Conservation (phyloP, 139 green algal species). For the Volvox reticuliferus region DNA sequence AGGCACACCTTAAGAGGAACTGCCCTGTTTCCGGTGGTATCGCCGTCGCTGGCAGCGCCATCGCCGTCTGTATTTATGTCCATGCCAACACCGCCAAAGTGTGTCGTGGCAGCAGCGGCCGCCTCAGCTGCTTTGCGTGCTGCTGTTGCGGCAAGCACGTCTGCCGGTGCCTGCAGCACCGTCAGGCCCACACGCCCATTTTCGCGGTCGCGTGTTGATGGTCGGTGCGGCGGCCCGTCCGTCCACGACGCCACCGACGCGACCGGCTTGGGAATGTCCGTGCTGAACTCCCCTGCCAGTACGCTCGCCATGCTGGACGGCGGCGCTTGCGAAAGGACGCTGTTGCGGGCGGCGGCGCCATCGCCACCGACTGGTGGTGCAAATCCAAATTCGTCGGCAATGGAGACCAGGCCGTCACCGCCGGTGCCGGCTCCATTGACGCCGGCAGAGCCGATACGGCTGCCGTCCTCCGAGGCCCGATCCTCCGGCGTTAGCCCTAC, state of each 20-base stretch:
- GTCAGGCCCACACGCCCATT: conserved; percentile 72
- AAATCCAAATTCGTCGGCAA: background rate
- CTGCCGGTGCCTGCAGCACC: conserved; percentile 62
- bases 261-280: conserved; percentile 17
- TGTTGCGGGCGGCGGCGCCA: background rate
- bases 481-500: conserved; percentile 11
- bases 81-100: conserved; percentile 2
- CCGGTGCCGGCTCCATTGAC: background rate
- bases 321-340: background rate
- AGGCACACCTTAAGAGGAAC: conserved; percentile 59
- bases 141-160: conserved; percentile 19
- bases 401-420: background rate
- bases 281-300: conserved; percentile 8
- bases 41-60: background rate
- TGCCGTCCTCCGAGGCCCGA: background rate
- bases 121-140: conserved; percentile 13
- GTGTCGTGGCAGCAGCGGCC: background rate
- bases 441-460: background rate
- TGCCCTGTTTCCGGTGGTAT: background rate
- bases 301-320: conserved; percentile 20
- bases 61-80: conserved; percentile 3
- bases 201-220: conserved; percentile 61
- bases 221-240: conserved; percentile 50
- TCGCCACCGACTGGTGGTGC: background rate
- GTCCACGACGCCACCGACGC: conserved; percentile 13